These are phyloP conservation scores for Lupinus albus DNA, from an alignment of 306 rosid genomes.

Conservation along the genomic window DNA sequence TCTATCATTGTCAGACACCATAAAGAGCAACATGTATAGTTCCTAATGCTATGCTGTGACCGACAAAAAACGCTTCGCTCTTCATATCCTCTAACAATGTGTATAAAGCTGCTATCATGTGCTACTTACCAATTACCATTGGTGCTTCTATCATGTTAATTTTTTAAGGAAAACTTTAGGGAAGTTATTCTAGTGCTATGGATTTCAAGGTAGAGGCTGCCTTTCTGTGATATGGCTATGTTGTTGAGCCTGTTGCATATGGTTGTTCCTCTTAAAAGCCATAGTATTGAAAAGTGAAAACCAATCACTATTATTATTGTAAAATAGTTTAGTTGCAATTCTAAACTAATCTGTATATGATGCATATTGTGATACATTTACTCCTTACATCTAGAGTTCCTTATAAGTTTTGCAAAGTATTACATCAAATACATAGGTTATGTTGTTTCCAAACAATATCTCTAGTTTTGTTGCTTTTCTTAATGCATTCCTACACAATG, in stretches of 20 bases:
- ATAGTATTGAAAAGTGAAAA: conserved; percentile 17
- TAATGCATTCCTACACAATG: too few species aligned
- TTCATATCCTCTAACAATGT: conserved; percentile 37
- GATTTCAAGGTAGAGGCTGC: conserved; percentile 24
- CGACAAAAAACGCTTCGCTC: background rate
- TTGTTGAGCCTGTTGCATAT: conserved; percentile 31
- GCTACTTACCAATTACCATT: background rate
- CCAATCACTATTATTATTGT: conserved; percentile 22
- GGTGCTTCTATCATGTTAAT: conserved; percentile 12
- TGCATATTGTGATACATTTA: conserved; percentile 12
- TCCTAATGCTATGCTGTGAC: conserved; percentile 23
- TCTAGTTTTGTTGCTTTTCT: conserved; percentile 11
- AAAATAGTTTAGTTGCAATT: conserved; percentile 34
- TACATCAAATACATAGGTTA: conserved; percentile 22
- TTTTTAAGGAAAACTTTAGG: background rate
- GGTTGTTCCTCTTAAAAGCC: conserved; percentile 35
- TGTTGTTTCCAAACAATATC: conserved; percentile 8
- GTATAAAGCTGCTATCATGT: conserved; percentile 18
- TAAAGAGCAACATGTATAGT: conserved; percentile 22
- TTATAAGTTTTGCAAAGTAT: background rate
- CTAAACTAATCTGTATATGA: background rate
- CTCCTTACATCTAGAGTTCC: conserved; percentile 18
- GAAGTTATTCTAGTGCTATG: conserved; percentile 17
- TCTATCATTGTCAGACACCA: conserved; percentile 20
- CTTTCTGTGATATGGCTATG: background rate